Conservation (phyloP, 495 filamentous ascomycete species). For the Penicillium lagena region DNA sequence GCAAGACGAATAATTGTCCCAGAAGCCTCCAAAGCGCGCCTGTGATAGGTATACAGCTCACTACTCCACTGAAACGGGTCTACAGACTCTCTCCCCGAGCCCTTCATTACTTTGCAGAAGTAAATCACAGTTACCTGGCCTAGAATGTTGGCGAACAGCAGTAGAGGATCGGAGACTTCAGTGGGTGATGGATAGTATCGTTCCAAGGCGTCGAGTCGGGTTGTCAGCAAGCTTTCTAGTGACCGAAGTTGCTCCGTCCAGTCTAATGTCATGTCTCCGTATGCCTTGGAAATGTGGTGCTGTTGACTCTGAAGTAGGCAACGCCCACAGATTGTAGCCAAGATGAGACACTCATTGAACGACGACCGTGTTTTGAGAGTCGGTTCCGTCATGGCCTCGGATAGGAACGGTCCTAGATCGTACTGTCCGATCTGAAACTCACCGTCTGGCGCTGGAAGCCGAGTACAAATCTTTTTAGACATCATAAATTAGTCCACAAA, state of each 20-base stretch:
- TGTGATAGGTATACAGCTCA: not conserved
- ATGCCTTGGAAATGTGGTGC: conserved; percentile 18
- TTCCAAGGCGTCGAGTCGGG: conserved; percentile 21
- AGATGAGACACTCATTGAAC: conserved; percentile 42
- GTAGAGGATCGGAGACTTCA: conserved; percentile 35
- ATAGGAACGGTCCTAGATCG: conserved; percentile 32
- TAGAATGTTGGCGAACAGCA: conserved; percentile 34
- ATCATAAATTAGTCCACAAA: not conserved
- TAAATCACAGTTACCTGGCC: conserved; percentile 37
- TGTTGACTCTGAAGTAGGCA: conserved; percentile 36
- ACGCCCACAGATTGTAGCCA: conserved; percentile 42
- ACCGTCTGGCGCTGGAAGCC: conserved; percentile 26
- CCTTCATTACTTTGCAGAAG: conserved; percentile 18
- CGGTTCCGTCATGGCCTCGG: conserved; percentile 30
- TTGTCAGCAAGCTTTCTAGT: conserved; percentile 34
- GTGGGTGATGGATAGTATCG: conserved; percentile 7
- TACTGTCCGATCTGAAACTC: conserved; percentile 44
- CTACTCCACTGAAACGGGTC: not conserved
- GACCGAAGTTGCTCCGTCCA: conserved; percentile 40
- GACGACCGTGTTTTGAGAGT: conserved; percentile 27
- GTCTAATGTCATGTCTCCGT: conserved; percentile 20
- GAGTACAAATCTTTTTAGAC: conserved; percentile 13
- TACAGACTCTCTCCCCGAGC: not conserved
- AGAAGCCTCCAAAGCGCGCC: conserved; percentile 17
- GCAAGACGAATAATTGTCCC: conserved; percentile 32